phyloP scores from a whole-genome alignment of 2,329 filamentous ascomycete species.

The Penicillium sp. region DNA sequence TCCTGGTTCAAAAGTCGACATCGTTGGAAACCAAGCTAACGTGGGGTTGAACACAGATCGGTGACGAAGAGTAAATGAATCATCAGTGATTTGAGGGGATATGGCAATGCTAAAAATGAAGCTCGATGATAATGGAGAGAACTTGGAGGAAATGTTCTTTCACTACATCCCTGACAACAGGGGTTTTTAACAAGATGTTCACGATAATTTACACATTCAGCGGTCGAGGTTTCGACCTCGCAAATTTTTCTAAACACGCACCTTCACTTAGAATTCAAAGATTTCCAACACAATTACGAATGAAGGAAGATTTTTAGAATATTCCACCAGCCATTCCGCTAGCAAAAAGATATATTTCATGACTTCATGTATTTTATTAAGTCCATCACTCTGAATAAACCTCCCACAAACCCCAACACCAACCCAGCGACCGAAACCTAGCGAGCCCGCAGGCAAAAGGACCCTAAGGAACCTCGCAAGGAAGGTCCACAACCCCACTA shows the following conservation, averaged over 20 bases:
- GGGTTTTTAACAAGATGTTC: constrained; percentile 20
- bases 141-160: constrained; percentile 42
- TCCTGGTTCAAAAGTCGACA: constrained; percentile 8
- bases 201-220: constrained; percentile 25
- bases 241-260: constrained; percentile 3
- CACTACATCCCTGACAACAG: constrained; percentile 17
- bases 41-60: constrained; percentile 55
- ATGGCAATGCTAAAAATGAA: constrained; percentile 24
- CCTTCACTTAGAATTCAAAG: not conserved
- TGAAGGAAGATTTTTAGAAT: not conserved
- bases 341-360: not conserved
- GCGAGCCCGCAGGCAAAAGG: constrained; percentile 2
- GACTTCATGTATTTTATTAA: not conserved
- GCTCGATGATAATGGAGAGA: constrained; percentile 31
- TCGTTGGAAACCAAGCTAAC: not conserved
- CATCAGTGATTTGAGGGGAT: not conserved
- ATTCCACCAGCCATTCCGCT: not conserved
- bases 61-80: constrained; percentile 48
- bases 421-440: constrained; percentile 19
- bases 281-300: not conserved
- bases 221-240: constrained; percentile 10
- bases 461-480: constrained; percentile 11
- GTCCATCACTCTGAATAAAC: not conserved
- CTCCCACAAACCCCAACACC: not conserved
- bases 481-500: constrained; percentile 25